Evolutionary conservation across 2,329 filamentous ascomycete species (phyloP), one percentile per base, ranked within the genome.

Genomic region (Aureobasidium leucospermi): DNA sequence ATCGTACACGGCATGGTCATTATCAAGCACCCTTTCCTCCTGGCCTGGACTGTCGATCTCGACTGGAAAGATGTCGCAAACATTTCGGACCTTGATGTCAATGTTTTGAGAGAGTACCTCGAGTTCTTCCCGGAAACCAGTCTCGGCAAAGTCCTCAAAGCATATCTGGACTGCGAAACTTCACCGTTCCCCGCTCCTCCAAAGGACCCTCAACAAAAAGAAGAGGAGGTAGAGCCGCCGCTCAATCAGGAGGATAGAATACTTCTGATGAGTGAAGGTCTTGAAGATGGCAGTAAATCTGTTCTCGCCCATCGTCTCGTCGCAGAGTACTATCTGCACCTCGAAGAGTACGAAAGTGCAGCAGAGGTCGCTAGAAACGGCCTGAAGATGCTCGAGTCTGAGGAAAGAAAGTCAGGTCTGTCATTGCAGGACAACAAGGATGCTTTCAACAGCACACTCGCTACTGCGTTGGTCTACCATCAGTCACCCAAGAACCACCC

Each of bases 1-100:
- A 77, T 94, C 56, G 91, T 93, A 0, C 85, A 86, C 63, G 94
- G 93, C 62, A 96, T 99, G 89, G 93, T 99, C 62, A 89, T 96
- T 61, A 94, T 99, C 70, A 92, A 93, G 67, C 91, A 97, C 66
- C 89, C 90, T 0, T 96, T 87, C 74, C 84, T 87, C 63, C 79
- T 95, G 15, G 94, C 94, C 0, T 99, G 95, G 95, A 87, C 90
- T 67, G 87, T 96, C 62, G 82, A 88, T 32, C 79, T 99, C 61
- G 90, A 97, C 69, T 97, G 93, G 89, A 83, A 88, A 65, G 92
- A 96, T 71, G 77, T 85, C 43, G 85, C 89, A 66, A 83, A 83
- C 48, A 81, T 94, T 49, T 77, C 81, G n/a, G 83, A 90, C 29
- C 88, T 90, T 78, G 92, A 97, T 68, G 81, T 84, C 45, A 84